Percentiles rank a stretch among this genome's conserved stretches.
Evolutionary conservation across 2,329 filamentous ascomycete species (phyloP).

Genomic region (Boeremia exigua): DNA sequence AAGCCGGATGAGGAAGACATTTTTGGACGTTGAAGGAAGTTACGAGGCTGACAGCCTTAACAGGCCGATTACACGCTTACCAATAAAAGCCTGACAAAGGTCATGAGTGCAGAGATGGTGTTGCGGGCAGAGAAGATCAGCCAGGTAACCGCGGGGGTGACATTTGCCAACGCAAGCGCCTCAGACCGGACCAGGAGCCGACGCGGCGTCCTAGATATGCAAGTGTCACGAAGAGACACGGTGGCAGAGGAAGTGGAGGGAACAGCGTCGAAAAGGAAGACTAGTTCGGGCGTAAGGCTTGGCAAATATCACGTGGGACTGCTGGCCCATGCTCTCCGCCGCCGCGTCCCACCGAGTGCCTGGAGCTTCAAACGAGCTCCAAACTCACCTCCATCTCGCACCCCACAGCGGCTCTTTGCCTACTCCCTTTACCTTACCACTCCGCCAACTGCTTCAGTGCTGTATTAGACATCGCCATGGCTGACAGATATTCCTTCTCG

Average conservation of each 20-base stretch:
- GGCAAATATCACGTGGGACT: conserved; percentile 7
- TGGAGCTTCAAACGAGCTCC: conserved; percentile 17
- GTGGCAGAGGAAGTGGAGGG: conserved; percentile 32
- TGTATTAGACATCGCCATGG: conserved; percentile 65
- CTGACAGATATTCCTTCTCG: conserved; percentile 98
- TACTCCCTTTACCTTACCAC: not conserved
- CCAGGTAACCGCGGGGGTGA: conserved; percentile 26
- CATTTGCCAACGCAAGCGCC: conserved; percentile 30
- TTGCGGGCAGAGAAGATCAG: conserved; percentile 22
- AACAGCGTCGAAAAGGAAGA: conserved; percentile 18
- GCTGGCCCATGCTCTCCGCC: conserved; percentile 11
- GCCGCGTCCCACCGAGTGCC: conserved; percentile 21
- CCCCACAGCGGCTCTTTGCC: conserved; percentile 10
- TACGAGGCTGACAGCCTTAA: conserved; percentile 2
- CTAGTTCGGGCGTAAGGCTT: conserved; percentile 11
- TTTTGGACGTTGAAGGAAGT: not conserved
- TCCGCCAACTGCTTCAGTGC: conserved; percentile 1
- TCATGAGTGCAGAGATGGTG: conserved; percentile 29
- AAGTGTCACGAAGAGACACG: conserved; percentile 34
- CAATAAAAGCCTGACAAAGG: conserved; percentile 15
- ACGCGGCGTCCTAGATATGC: conserved; percentile 25
- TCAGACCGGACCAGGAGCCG: conserved; percentile 25
- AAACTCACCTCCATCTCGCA: conserved; percentile 16
- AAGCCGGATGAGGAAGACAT: conserved; percentile 54
- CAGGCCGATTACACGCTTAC: conserved; percentile 34